These are phyloP conservation scores for Gelatoporia subvermispora DNA, from an alignment of 768 basidiomycete species.

Conservation along the genomic window DNA sequence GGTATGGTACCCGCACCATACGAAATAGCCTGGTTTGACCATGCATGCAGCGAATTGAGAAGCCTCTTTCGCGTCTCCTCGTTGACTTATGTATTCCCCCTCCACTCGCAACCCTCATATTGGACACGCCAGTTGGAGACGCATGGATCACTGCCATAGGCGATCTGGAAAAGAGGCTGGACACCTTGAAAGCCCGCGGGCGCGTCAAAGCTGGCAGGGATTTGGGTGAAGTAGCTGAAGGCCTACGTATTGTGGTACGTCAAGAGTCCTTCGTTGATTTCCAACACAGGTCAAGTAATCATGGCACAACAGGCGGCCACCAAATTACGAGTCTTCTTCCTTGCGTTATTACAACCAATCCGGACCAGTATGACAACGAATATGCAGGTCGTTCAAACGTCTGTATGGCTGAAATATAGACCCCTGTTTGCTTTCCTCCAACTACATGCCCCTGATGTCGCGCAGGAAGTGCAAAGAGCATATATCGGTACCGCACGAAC, in stretches of 20 bases:
- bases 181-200: conserved; percentile 62
- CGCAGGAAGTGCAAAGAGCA: conserved; percentile 81
- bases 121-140: conserved; percentile 83
- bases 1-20: conserved; percentile 41
- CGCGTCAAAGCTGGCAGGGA: conserved; percentile 87
- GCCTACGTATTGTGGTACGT: conserved; percentile 81
- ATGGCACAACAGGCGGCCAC: conserved; percentile 63
- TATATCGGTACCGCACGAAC: conserved; percentile 80
- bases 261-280: too few species aligned
- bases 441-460: conserved; percentile 75
- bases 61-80: conserved; percentile 77
- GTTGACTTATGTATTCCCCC: conserved; percentile 83
- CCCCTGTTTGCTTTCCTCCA: conserved; percentile 82
- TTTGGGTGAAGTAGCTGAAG: conserved; percentile 78
- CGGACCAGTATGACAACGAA: conserved; percentile 83
- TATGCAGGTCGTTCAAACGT: conserved; percentile 88
- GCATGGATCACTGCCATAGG: conserved; percentile 79
- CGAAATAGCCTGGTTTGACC: background rate
- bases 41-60: conserved; percentile 74
- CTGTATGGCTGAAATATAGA: conserved; percentile 77
- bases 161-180: conserved; percentile 77
- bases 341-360: conserved; percentile 79
- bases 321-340: conserved; percentile 83
- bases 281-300: background rate
- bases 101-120: conserved; percentile 62